These are phyloP conservation scores for Alopecurus myosuroides DNA, from an alignment of 176 grass and related monocot species.

Conservation along the genomic window DNA sequence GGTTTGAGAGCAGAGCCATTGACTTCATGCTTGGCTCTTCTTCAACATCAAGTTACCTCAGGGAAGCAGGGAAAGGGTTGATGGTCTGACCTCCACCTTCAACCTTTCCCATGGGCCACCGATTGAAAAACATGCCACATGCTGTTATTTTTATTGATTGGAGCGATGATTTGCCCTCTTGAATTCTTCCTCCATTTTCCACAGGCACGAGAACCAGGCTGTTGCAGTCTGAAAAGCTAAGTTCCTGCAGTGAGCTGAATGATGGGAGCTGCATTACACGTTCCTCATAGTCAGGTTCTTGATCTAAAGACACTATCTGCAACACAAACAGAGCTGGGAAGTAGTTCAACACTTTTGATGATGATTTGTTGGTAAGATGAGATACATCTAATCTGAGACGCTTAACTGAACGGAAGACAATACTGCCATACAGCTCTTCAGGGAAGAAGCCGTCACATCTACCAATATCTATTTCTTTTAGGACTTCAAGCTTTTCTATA, in stretches of 20 bases:
- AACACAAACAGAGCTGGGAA: neutral
- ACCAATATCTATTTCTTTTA: neutral
- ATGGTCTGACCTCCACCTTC: neutral
- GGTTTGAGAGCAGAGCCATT: neutral
- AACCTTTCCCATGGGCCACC: neutral
- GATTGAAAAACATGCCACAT: fast-evolving
- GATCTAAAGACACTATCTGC: fast-evolving
- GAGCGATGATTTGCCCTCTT: neutral
- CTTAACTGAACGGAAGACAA: neutral
- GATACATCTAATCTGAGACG: neutral
- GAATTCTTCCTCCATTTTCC: neutral
- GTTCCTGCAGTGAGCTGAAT: neutral
- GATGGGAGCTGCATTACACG: neutral
- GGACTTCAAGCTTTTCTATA: neutral
- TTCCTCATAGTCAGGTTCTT: neutral
- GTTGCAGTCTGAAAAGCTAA: fast-evolving
- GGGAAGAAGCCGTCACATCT: neutral
- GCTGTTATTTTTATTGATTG: neutral
- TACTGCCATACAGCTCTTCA: neutral
- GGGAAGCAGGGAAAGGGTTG: neutral
- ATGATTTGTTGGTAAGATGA: neutral
- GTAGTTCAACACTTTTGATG: neutral
- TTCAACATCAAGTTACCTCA: fast-evolving
- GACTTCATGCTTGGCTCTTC: neutral
- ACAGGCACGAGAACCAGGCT: neutral